A percentile compares a stretch with the other conserved stretches of the same genome.
phyloP scores from a whole-genome alignment of 148 eudicot species.

The Silene latifolia region DNA sequence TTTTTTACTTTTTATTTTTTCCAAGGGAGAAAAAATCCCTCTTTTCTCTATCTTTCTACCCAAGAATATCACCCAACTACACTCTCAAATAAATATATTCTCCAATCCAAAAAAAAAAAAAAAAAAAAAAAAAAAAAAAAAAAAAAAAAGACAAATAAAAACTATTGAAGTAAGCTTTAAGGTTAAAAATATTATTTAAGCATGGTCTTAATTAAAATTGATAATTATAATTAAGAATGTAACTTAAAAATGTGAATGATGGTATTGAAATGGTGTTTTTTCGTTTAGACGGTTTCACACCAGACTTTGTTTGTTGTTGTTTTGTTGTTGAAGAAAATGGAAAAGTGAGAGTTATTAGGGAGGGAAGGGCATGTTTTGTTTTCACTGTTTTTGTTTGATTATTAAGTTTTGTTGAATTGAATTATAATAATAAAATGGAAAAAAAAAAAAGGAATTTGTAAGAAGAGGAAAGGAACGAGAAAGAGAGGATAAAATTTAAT shows the following conservation, averaged over 20 bases:
- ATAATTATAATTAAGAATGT: conserved; percentile 14
- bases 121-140: background rate
- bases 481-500: conserved; percentile 12
- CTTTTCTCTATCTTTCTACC: conserved; percentile 1
- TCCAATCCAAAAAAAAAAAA: background rate
- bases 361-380: background rate
- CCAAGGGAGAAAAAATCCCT: background rate
- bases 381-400: background rate
- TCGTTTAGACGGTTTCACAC: conserved; percentile 4
- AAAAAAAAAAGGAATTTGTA: background rate
- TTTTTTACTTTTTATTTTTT: background rate
- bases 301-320: background rate
- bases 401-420: background rate
- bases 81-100: background rate
- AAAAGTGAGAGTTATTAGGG: background rate
- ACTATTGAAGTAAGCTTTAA: background rate
- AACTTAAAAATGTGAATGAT: background rate
- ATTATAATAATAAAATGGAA: background rate
- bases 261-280: background rate
- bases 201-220: conserved; percentile 6
- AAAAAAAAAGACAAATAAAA: too few species aligned
- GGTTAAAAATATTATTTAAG: background rate
- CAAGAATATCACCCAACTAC: conserved; percentile 11
- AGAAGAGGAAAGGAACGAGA: conserved; percentile 14
- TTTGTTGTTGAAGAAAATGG: background rate